Evolutionary conservation across 148 eudicot genomes (phyloP).

Genomic region (Silene conica): DNA sequence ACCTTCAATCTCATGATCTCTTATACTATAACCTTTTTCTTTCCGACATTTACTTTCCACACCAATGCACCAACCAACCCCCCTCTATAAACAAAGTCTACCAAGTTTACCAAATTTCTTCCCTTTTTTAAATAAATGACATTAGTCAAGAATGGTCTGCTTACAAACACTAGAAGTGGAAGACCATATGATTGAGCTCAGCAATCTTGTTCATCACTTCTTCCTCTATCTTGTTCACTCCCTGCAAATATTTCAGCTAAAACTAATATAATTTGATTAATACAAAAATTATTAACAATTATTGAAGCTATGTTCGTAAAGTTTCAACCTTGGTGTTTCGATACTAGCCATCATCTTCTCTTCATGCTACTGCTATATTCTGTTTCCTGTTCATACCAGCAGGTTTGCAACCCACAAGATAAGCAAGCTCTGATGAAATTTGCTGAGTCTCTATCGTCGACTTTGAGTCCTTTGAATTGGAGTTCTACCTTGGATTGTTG

Average conservation of each 20-base stretch:
- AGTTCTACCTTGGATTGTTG: constrained; percentile 45
- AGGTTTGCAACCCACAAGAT: constrained; percentile 45
- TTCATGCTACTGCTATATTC: constrained; percentile 18
- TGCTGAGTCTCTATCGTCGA: constrained; percentile 22
- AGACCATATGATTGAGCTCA: constrained; percentile 46
- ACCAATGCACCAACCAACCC: constrained; percentile 18
- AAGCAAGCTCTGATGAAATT: constrained; percentile 44
- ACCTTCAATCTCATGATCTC: constrained; percentile 9
- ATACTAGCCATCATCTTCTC: constrained; percentile 2
- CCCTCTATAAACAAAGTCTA: constrained; percentile 25
- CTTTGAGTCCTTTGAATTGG: constrained; percentile 48
- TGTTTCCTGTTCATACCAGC: constrained; percentile 29
- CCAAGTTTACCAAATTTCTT: constrained; percentile 3
- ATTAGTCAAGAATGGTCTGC: constrained; percentile 31
- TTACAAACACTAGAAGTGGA: constrained; percentile 32
- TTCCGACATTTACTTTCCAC: constrained; percentile 20
- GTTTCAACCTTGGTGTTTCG: neutral
- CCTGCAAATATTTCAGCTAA: constrained; percentile 13
- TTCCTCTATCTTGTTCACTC: constrained; percentile 23
- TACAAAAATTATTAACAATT: neutral
- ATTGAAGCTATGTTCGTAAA: constrained; percentile 5
- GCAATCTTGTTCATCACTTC: constrained; percentile 43
- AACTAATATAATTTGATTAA: neutral
- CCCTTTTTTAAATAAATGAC: neutral
- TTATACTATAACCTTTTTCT: constrained; percentile 8